Percentiles rank a stretch among this genome's conserved stretches.
Evolutionary conservation across 352 stramenopile genomes (phyloP).

Genomic region (Pilasporangium apinafurcum): DNA sequence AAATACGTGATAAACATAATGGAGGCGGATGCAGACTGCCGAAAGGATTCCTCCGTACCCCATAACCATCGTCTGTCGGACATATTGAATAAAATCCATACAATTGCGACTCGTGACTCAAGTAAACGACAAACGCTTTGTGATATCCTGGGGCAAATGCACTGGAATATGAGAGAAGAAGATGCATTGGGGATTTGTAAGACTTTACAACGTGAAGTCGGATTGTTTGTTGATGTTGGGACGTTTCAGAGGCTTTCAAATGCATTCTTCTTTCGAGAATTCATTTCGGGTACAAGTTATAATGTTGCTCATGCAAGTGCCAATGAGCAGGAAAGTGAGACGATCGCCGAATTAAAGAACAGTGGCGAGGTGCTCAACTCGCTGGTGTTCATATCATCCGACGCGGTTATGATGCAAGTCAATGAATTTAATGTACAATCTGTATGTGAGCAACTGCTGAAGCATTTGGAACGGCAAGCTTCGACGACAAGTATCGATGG

Average conservation of each 20-base stretch:
- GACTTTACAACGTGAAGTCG: slow-evolving; percentile 16
- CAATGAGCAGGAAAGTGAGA: slow-evolving; percentile 2
- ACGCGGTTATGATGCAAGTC: slow-evolving; percentile 16
- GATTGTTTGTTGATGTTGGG: slow-evolving; percentile 12
- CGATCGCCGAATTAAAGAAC: slow-evolving; percentile 26
- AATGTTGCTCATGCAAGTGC: neutral
- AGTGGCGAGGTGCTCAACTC: slow-evolving; percentile 24
- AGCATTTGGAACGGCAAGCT: slow-evolving; percentile 25
- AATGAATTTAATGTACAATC: slow-evolving; percentile 19
- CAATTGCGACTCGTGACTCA: neutral
- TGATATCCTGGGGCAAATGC: slow-evolving; percentile 33
- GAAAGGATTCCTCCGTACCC: neutral
- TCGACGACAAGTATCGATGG: slow-evolving; percentile 17
- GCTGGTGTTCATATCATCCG: slow-evolving; percentile 10
- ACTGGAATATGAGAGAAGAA: slow-evolving; percentile 28
- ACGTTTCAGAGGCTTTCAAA: slow-evolving; percentile 34
- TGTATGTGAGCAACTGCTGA: slow-evolving; percentile 21
- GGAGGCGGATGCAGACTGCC: neutral
- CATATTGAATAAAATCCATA: slow-evolving; percentile 17
- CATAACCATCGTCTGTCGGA: slow-evolving; percentile 1
- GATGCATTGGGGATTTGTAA: slow-evolving; percentile 17
- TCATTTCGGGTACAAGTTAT: slow-evolving; percentile 5
- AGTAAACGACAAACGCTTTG: slow-evolving; percentile 18
- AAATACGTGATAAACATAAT: slow-evolving; percentile 13
- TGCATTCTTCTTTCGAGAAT: slow-evolving; percentile 33